phyloP scores from a whole-genome alignment of 228 moss, liverwort and hornwort species.

The Sphagnum magellanicum region DNA sequence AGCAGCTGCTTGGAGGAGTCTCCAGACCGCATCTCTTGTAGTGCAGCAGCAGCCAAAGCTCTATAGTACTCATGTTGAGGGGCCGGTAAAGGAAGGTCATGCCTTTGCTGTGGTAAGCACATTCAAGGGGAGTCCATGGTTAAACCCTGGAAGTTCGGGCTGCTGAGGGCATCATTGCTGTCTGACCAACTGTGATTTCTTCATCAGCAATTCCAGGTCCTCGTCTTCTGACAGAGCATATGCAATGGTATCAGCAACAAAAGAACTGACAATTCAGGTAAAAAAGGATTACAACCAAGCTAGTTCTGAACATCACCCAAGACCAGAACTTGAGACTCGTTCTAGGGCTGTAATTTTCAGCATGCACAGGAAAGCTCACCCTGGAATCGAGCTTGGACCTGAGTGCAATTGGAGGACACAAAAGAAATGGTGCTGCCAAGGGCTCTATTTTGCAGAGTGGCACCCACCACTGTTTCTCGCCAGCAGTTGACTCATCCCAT shows the following conservation, averaged over 20 bases:
- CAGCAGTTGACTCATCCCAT: constrained; percentile 57
- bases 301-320: too few species aligned
- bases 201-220: constrained; percentile 27
- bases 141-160: constrained; percentile 17
- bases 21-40: constrained; percentile 53
- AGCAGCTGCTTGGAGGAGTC: constrained; percentile 58
- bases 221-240: constrained; percentile 45
- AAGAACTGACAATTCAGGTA: too few species aligned
- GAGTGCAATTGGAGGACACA: constrained; percentile 38
- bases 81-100: constrained; percentile 15
- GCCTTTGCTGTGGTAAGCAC: constrained; percentile 18
- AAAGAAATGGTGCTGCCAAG: constrained; percentile 36
- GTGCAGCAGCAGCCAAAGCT: constrained; percentile 75
- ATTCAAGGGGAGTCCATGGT: constrained; percentile 26
- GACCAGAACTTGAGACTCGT: too few species aligned
- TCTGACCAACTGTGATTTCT: constrained; percentile 44
- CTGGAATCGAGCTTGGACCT: constrained; percentile 13
- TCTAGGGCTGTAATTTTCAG: too few species aligned
- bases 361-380: too few species aligned
- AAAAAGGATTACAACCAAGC: too few species aligned
- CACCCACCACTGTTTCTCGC: constrained; percentile 46
- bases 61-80: constrained; percentile 26
- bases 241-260: too few species aligned
- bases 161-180: constrained; percentile 15
- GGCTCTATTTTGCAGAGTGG: constrained; percentile 53